These are phyloP conservation scores for Botrytis porri DNA, from an alignment of 2,329 filamentous ascomycete species.

Conservation along the genomic window DNA sequence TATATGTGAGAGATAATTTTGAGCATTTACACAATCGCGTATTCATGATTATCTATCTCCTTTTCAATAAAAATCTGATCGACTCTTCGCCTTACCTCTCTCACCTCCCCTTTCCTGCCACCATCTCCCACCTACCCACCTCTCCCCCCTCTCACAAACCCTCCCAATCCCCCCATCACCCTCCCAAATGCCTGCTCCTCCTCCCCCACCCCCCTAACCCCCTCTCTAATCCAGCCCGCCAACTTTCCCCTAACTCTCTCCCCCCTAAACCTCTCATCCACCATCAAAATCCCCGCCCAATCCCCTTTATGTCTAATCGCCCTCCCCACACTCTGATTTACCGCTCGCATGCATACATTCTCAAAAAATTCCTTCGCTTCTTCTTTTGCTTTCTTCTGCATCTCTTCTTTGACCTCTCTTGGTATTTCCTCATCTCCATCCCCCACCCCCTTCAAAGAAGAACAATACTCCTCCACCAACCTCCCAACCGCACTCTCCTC, in stretches of 20 bases:
- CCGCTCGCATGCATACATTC: conserved; percentile 92
- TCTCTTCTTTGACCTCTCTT: conserved; percentile 38
- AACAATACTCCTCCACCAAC: conserved; percentile 28
- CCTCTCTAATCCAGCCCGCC: conserved; percentile 82
- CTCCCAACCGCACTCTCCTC: conserved; percentile 55
- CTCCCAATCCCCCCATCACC: conserved; percentile 55
- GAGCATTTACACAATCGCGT: no score
- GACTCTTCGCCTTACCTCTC: no score
- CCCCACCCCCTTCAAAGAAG: no score
- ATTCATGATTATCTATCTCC: no score
- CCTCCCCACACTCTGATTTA: conserved; percentile 93
- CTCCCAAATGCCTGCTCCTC: conserved; percentile 51
- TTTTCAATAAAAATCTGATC: no score
- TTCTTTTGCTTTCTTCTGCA: conserved; percentile 46
- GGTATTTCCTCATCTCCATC: neutral
- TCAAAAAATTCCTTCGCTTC: conserved; percentile 80
- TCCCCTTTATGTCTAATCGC: conserved; percentile 86
- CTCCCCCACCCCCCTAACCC: conserved; percentile 52
- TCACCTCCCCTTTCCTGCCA: no score
- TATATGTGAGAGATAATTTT: no score
- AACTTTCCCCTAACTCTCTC: conserved; percentile 74
- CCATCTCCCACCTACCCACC: no score
- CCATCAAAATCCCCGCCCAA: conserved; percentile 84
- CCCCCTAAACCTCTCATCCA: conserved; percentile 76
- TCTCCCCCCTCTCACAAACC: conserved; percentile 51